These are phyloP conservation scores for Alternaria sp. DNA, from an alignment of 2,329 filamentous ascomycete genomes.

Conservation along the genomic window DNA sequence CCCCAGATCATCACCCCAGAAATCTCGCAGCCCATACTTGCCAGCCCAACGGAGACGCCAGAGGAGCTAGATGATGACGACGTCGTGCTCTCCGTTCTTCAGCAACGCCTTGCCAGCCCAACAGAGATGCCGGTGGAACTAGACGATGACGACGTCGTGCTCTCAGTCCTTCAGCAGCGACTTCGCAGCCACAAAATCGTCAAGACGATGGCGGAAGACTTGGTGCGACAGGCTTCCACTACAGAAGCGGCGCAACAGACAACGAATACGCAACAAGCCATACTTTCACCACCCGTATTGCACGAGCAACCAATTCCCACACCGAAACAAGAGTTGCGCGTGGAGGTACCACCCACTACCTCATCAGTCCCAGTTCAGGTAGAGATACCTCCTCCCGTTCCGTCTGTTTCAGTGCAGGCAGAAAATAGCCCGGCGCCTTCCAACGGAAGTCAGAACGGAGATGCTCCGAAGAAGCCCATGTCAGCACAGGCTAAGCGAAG, in stretches of 20 bases:
- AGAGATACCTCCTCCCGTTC: background rate
- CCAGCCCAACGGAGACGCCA: background rate
- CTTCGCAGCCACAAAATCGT: constrained; percentile 3
- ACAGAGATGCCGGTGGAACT: background rate
- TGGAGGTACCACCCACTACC: background rate
- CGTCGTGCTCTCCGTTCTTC: constrained; percentile 3
- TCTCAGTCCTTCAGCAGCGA: constrained; percentile 6
- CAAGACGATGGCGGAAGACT: background rate
- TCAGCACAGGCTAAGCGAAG: constrained; percentile 34
- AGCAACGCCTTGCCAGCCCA: background rate
- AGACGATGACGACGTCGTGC: constrained; percentile 1
- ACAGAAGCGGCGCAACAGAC: background rate
- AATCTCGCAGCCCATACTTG: background rate
- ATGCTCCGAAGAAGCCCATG: constrained; percentile 12
- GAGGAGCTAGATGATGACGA: background rate
- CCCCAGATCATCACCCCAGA: background rate
- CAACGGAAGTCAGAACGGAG: background rate
- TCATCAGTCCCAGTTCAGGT: background rate
- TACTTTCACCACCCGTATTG: background rate
- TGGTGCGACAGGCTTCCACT: background rate
- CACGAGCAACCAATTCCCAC: background rate
- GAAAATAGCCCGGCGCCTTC: background rate
- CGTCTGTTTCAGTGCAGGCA: background rate
- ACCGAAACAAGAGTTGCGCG: background rate
- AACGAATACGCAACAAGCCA: background rate